These are phyloP conservation scores for Chrysoporthe deuterocubensis DNA, from an alignment of 2,329 filamentous ascomycete genomes.

Conservation along the genomic window DNA sequence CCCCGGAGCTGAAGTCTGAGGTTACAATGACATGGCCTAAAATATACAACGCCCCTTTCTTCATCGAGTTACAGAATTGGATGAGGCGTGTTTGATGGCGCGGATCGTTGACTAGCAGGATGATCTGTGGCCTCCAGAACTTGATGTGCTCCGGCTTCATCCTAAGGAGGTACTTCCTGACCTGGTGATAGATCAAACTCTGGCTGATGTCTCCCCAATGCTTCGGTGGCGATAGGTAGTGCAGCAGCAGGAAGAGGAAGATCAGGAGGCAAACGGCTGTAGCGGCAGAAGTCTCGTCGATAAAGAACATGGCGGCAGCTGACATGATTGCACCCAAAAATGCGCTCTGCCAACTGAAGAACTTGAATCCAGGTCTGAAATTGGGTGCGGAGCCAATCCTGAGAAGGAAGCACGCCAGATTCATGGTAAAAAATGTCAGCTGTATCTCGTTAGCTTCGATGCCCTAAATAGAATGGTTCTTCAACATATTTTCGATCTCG, in stretches of 20 bases:
- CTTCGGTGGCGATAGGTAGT: constrained; percentile 84
- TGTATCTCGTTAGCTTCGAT: constrained; percentile 35
- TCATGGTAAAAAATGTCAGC: constrained; percentile 91
- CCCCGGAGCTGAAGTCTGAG: constrained; percentile 76
- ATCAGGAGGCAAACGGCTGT: constrained; percentile 75
- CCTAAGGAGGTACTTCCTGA: constrained; percentile 84
- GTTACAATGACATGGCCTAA: constrained; percentile 88
- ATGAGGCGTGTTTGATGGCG: constrained; percentile 82
- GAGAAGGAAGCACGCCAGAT: constrained; percentile 82
- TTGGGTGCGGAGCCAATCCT: constrained; percentile 89
- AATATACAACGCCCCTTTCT: constrained; percentile 85
- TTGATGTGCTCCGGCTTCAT: constrained; percentile 88
- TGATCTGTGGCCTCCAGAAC: constrained; percentile 88
- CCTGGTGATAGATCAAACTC: constrained; percentile 84
- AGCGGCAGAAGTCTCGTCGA: constrained; percentile 79
- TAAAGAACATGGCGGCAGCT: constrained; percentile 85
- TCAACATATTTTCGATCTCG: neutral
- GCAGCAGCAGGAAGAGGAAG: constrained; percentile 80
- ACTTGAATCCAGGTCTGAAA: constrained; percentile 85
- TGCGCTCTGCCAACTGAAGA: constrained; percentile 86
- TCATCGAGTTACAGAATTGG: constrained; percentile 88
- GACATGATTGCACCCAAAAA: constrained; percentile 75
- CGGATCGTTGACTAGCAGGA: constrained; percentile 82
- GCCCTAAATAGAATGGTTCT: neutral
- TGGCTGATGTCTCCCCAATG: constrained; percentile 91